Evolutionary conservation across 1,284 basidiomycete species (phyloP), one percentile per base, ranked within the genome.

Genomic region (Lignosus rhinocerotis): DNA sequence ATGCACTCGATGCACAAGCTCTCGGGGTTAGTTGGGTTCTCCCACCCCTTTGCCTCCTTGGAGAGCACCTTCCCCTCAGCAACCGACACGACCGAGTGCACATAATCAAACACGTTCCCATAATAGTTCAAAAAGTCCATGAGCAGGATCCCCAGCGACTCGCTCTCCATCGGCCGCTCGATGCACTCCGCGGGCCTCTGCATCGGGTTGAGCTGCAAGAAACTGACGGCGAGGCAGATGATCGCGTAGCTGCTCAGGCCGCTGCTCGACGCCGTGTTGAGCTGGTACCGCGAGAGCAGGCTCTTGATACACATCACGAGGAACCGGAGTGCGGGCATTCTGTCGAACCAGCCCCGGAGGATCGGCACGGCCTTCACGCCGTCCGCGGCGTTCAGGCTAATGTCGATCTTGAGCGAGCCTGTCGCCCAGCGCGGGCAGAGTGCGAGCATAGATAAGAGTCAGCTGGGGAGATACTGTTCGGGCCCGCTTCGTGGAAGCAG

Each of bases 221-320:
- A 93, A 61, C 79, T 86, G 62, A 93, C 83, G 48, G 85, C 85
- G 69, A 93, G 76, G 64, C 85, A 86, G 43, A 87, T 87, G 53
- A 90, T 78, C 9, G 84, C 83, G 73, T 92, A 94, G 72, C 87
- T 89, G 21, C 90, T 87, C 9, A 94, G 69, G 0, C 91, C 90
- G 16, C 85, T 83, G 6, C 80, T 82, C 48, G 84, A 86, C 3
- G 93, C 87, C 66, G 90, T 86, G 69, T 90, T 89, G 72, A 94
- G 82, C 6, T 78, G 78, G 51, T 85, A 74, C 62, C 87, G 84
- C 19, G 78, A 76, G 33, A 94, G 76, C 63, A 91, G 87, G 2
- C 80, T 79, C 72, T 94, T 94, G 64, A 90, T 71, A n/a, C 87
- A 78, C 51, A 93, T 72, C 1, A 89, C 77, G 41, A 93, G 78